Evolutionary conservation across 2,329 filamentous ascomycete species (phyloP).

Genomic region (Aspergillus tubingensis): DNA sequence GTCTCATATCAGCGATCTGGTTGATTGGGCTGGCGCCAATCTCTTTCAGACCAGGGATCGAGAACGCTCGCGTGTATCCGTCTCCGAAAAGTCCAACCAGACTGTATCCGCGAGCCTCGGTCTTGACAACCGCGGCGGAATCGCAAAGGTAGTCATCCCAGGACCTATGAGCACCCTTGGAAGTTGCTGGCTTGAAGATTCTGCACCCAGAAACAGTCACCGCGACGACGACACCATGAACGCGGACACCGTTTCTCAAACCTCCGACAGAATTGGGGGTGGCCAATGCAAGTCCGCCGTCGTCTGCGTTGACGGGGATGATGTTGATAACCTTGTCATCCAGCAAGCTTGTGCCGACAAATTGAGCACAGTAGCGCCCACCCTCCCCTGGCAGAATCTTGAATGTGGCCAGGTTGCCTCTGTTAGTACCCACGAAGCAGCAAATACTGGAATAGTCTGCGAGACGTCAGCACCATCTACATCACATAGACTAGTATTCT

Average conservation of each 20-base stretch:
- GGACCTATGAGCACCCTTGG: slow-evolving; percentile 88
- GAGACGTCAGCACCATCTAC: slow-evolving; percentile 25
- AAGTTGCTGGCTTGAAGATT: slow-evolving; percentile 79
- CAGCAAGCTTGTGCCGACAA: slow-evolving; percentile 67
- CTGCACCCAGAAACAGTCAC: slow-evolving; percentile 75
- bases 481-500: slow-evolving; percentile 9
- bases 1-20: slow-evolving; percentile 70
- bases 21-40: slow-evolving; percentile 67
- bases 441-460: slow-evolving; percentile 86
- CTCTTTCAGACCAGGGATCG: slow-evolving; percentile 85
- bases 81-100: slow-evolving; percentile 85
- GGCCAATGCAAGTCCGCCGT: slow-evolving; percentile 73
- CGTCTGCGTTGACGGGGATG: slow-evolving; percentile 75
- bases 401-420: slow-evolving; percentile 83
- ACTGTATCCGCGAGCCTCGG: slow-evolving; percentile 73
- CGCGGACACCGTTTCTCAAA: slow-evolving; percentile 70
- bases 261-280: slow-evolving; percentile 74
- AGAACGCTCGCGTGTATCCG: slow-evolving; percentile 74
- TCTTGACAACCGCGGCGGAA: slow-evolving; percentile 73
- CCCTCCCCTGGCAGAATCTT: slow-evolving; percentile 76
- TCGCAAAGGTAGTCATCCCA: slow-evolving; percentile 86
- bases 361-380: slow-evolving; percentile 70
- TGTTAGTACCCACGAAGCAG: slow-evolving; percentile 85
- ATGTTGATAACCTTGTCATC: slow-evolving; percentile 74
- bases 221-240: slow-evolving; percentile 78